These are phyloP conservation scores for Cylindrotheca closterium DNA, from an alignment of 108 stramenopile species.

Conservation along the genomic window DNA sequence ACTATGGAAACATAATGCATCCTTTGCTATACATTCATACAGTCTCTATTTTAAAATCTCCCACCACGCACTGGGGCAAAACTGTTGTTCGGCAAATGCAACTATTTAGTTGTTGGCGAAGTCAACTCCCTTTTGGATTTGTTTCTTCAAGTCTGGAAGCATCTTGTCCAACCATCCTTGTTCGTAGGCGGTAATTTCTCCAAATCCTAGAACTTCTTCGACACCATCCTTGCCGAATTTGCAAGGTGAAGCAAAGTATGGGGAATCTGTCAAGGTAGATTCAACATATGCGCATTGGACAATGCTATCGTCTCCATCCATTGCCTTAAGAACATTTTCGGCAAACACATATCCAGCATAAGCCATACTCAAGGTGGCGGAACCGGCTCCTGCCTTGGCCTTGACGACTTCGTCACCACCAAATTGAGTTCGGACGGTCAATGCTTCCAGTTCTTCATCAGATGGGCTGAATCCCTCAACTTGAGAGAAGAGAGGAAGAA, in stretches of 20 bases:
- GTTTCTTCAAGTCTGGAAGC: conserved; percentile 92
- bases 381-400: conserved; percentile 99
- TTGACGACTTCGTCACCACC: conserved; percentile 99
- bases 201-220: conserved; percentile 85
- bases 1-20: no score
- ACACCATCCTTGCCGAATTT: conserved; percentile 96
- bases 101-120: conserved; percentile 83
- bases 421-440: conserved; percentile 97
- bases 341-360: conserved; percentile 96
- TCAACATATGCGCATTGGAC: conserved; percentile 96
- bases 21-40: no score
- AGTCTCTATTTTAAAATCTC: no score
- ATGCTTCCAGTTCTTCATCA: conserved; percentile 84
- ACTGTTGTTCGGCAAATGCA: no score
- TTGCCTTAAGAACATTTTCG: conserved; percentile 89
- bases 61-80: no score
- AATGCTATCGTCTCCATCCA: conserved; percentile 86
- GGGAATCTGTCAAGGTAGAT: conserved; percentile 87
- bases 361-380: conserved; percentile 98
- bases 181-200: conserved; percentile 90
- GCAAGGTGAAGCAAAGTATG: conserved; percentile 95
- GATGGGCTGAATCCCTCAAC: conserved; percentile 85
- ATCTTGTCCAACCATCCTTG: conserved; percentile 95
- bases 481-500: conserved; percentile 96
- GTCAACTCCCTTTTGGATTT: conserved; percentile 96